These are phyloP conservation scores for Lenwebbia sp. DNA, from an alignment of 345 rosid species.

Conservation along the genomic window DNA sequence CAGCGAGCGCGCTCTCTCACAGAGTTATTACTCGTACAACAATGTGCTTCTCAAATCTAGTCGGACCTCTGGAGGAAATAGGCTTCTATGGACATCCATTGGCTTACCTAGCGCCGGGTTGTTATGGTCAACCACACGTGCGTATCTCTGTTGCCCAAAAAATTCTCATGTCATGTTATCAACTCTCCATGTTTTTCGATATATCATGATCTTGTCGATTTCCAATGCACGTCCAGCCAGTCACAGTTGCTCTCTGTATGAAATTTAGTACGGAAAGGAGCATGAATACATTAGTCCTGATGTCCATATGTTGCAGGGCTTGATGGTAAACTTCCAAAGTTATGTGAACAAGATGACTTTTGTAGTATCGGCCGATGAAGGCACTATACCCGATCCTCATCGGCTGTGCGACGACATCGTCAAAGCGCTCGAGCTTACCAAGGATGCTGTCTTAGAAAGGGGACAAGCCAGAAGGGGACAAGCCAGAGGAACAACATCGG, in stretches of 20 bases:
- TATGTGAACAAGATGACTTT: constrained; percentile 23
- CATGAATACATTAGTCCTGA: background rate
- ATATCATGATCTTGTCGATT: background rate
- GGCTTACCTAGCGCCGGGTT: constrained; percentile 18
- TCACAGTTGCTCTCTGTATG: background rate
- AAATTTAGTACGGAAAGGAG: background rate
- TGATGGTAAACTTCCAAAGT: constrained; percentile 34
- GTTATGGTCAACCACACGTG: constrained; percentile 17
- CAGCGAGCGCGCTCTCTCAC: constrained; percentile 10
- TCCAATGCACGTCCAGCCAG: background rate
- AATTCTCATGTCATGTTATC: background rate
- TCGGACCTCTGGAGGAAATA: constrained; percentile 22
- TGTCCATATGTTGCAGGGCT: constrained; percentile 11
- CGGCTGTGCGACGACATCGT: constrained; percentile 23
- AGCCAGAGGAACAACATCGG: background rate
- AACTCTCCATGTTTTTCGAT: background rate
- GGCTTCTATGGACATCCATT: constrained; percentile 15
- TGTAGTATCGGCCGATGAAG: constrained; percentile 26
- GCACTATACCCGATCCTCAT: constrained; percentile 21
- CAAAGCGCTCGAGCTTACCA: constrained; percentile 10
- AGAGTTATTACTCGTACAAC: constrained; percentile 11
- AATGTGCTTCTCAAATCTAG: constrained; percentile 20
- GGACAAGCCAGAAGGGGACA: background rate
- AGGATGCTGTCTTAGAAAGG: constrained; percentile 2
- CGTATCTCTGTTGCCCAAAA: background rate